phyloP scores from a whole-genome alignment of 805 yeast species.

The Metschnikowia shivogae region DNA sequence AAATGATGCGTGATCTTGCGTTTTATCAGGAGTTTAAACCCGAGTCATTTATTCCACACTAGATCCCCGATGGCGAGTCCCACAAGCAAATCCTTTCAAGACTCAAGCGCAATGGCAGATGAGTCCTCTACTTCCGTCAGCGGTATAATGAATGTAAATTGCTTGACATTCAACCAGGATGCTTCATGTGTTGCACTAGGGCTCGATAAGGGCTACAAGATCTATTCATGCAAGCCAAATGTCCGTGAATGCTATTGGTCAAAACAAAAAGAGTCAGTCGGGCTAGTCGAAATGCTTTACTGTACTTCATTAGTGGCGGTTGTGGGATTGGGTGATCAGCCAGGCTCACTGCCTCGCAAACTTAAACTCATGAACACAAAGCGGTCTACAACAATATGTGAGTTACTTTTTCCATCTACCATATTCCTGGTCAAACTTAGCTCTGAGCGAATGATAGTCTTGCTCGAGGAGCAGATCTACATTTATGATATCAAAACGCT shows the following conservation, averaged over 20 bases:
- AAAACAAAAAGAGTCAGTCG: slow-evolving; percentile 48
- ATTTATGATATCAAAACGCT: slow-evolving; percentile 39
- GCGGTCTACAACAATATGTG: slow-evolving; percentile 46
- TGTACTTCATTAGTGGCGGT: slow-evolving; percentile 82
- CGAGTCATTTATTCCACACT: not conserved
- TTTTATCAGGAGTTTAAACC: not conserved
- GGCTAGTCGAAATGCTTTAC: slow-evolving; percentile 84
- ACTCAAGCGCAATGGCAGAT: not conserved
- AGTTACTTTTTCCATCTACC: slow-evolving; percentile 39
- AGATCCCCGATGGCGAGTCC: slow-evolving; percentile 2
- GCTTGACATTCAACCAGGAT: slow-evolving; percentile 78
- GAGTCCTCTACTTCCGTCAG: not conserved
- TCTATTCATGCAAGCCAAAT: slow-evolving; percentile 78
- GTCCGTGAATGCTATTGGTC: slow-evolving; percentile 50
- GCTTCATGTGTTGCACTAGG: slow-evolving; percentile 77
- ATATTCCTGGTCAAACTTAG: slow-evolving; percentile 38
- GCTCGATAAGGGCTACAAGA: slow-evolving; percentile 57
- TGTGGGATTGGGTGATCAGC: slow-evolving; percentile 73
- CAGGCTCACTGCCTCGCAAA: slow-evolving; percentile 72
- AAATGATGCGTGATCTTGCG: no score
- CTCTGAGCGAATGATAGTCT: slow-evolving; percentile 29
- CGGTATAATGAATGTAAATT: slow-evolving; percentile 26
- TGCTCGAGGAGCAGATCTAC: slow-evolving; percentile 42
- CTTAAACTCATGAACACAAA: slow-evolving; percentile 81
- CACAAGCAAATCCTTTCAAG: slow-evolving; percentile 1